Evolutionary conservation across 1,284 basidiomycete species (phyloP), one percentile per base, ranked within the genome.

Genomic region (Cutaneotrichosporon spelunceum): DNA sequence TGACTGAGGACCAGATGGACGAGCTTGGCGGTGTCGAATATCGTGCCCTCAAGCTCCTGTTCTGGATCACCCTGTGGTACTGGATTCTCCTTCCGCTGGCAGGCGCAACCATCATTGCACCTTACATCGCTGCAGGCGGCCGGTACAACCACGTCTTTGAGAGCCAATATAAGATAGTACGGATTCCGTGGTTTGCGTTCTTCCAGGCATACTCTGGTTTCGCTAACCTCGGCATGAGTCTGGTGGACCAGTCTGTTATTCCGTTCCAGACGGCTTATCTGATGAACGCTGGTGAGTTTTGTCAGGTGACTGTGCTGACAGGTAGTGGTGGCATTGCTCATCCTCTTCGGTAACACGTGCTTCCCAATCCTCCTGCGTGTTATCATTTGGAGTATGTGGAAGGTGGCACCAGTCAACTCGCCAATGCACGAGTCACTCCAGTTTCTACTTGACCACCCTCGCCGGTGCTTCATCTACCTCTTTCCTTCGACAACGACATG

Each of bases 401-500:
- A 88, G 71, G 59, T 85, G 16, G 84, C 88, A 19, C 86, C 87
- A 1, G 73, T 73, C 10, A 70, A 73, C 0, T 91, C 89, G 10
- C 84, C 86, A 1, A 70, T 85, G 0, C 83, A 87, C 62, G 91
- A 96, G 79, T 93, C 93, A 0, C 81, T 96, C 2, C 87, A 88
- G 61, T 99, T 99, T 77, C 83, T 99, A 7, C 84, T 99, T 21
- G 93, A 98, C 73, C 95, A 98, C 72, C 95, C 95, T n/a, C 56
- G 58, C 39, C 75, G 74, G 66, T 93, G 95, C 80, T 98, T 92
- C 74, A 87, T 95, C 47, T 94, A 96, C 76, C 84, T 99, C 8
- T 98, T 99, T 72, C 95, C 95, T 0, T 88, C 91, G 0, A 90
- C 93, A 67, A 93, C 98, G 74, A 98, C 94, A 2, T 95, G 93